phyloP scores from a whole-genome alignment of 352 stramenopile species.

The Globisporangium abappressorium region DNA sequence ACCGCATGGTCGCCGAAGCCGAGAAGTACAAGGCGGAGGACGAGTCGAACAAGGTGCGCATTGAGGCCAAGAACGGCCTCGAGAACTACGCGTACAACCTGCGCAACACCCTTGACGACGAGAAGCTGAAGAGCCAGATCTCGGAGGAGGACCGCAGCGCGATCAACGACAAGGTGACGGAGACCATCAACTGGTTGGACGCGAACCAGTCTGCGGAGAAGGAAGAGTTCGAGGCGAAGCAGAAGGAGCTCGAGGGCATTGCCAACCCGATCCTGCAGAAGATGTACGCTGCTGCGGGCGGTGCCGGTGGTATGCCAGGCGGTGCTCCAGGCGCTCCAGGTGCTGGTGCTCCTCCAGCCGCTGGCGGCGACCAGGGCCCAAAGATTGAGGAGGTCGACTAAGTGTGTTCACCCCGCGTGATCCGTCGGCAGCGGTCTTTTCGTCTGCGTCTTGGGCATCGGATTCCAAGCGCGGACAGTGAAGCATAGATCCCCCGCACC shows the following conservation, averaged over 20 bases:
- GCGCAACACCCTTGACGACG: constrained; percentile 75
- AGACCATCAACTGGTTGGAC: constrained; percentile 67
- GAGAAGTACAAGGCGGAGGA: too few species aligned
- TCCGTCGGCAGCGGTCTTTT: constrained; percentile 1
- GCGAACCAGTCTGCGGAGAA: constrained; percentile 65
- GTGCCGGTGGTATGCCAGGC: constrained; percentile 41
- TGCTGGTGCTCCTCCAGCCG: constrained; percentile 27
- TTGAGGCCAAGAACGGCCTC: constrained; percentile 78
- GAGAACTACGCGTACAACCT: constrained; percentile 90
- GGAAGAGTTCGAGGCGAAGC: constrained; percentile 84
- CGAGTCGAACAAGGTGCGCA: too few species aligned
- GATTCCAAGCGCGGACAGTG: not conserved
- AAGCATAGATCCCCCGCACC: not conserved
- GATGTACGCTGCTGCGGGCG: constrained; percentile 71
- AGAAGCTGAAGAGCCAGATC: constrained; percentile 80
- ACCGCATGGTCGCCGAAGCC: too few species aligned
- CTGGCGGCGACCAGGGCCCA: constrained; percentile 43
- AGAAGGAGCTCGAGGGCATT: constrained; percentile 81
- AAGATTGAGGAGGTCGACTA: constrained; percentile 71
- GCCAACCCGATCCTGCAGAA: constrained; percentile 86
- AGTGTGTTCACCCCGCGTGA: constrained; percentile 3
- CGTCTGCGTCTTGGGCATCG: not conserved
- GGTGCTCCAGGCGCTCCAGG: constrained; percentile 15
- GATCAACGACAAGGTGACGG: constrained; percentile 42
- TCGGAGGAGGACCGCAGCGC: constrained; percentile 60